Evolutionary conservation across 805 yeast species (phyloP), one percentile per base, ranked within the genome.

Genomic region (Wickerhamomyces bovis): DNA sequence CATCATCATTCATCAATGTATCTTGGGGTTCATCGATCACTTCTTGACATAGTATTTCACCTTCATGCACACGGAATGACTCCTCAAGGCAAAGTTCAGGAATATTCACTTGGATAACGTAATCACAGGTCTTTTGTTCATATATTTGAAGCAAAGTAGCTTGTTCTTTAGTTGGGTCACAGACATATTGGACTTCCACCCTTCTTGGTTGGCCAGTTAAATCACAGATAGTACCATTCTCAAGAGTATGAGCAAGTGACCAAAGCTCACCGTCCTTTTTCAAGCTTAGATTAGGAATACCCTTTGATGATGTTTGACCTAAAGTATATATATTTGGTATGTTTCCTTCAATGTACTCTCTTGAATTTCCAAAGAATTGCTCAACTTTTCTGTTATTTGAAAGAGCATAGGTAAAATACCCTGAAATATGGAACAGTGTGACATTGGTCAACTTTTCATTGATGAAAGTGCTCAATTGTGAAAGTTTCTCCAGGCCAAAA

Each of bases 221-320:
- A 42, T 60, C 63, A 50, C 64, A 60, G 8, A 54, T 43, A 2
- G 57, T 44, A 2, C 64, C 64, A 31, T 50, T 45, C 2, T 30
- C 39, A 3, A 36, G 10, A 5, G 3, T 6, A 36, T 25, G 25
- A 3, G 9, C 23, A 16, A 36, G 19, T 19, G 22, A 36, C 39
- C 39, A 36, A 2, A 20, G 9, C 6, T 20, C 25, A 20, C 39
- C 39, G 10, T 19, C 22, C 11, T 36, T 20, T 11, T 36, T 36
- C n/a, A 36, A 46, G 2, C 43, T 16, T 3, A 57, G 38, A 13
- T 41, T 38, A 30, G 46, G 33, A 6, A 44, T 36, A 15, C 53
- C 10, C 15, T 9, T 19, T n/a, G 25, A 20, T 5, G 28, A 15
- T 7, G 33, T 15, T 10, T 22, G 38, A 10, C 42, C 44, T 3